Base-by-base conservation (phyloP, 139 green algal species). In the Ettlia oleoabundans region DNA sequence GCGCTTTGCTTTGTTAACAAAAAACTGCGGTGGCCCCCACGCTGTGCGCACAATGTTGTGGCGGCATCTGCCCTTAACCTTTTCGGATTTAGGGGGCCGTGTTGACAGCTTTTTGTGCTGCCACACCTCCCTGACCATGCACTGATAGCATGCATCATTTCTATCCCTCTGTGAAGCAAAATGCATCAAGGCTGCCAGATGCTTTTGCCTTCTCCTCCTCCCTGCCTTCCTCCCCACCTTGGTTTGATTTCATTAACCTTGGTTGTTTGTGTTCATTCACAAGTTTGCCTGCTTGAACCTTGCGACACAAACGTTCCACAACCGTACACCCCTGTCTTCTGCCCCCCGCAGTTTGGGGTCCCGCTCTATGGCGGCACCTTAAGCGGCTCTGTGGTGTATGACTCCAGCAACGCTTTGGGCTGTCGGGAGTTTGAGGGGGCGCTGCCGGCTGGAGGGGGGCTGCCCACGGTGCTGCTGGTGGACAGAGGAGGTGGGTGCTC, bases 311-410 rank as follows among this genome's bases (percentile, higher is more conserved):
- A n/a, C n/a, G n/a, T n/a, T n/a, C n/a, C n/a, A n/a, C n/a, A n/a
- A n/a, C n/a, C n/a, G n/a, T n/a, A n/a, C n/a, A n/a, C 41, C 7
- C 42, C 43, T 40, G 9, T 0, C 28, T 24, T 37, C n/a, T 24
- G 18, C 7, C 52, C 47, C n/a, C n/a, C n/a, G 76, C 77, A 89
- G 84, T 96, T 96, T 84, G 92, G 92, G 1, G 84, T 93, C 3
- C 91, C 92, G 6, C 76, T 93, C 22, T 96, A 96, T 82, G 92
- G 92, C 1, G 92, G 58, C 21, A 88, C 74, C 19, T 66, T 96
- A 37, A 42, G 58, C 0, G 91, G 92, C 33, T n/a, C 75, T 42
- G 71, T 96, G 1, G 58, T 84, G 28, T 89, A 88, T 55, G 64
- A 87, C 3, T 32, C 40, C 21, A 63, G 43, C 58, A 86, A 93